Base-by-base conservation (phyloP, 1,284 basidiomycete species). In the Moesziomyces antarcticus region DNA sequence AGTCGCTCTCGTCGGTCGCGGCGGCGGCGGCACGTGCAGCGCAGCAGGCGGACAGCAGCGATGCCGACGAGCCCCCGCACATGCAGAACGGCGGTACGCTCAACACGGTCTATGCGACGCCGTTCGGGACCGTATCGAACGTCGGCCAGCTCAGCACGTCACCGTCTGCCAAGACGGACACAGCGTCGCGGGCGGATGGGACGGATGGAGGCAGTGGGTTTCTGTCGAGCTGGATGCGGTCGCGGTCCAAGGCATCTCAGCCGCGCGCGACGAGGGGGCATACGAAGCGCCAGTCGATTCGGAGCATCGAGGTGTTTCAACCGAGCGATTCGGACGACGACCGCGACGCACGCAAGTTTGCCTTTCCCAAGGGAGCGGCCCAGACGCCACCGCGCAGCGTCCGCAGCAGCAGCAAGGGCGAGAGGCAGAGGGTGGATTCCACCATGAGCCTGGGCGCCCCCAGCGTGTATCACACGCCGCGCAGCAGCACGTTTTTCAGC, bases 381-480 rank as follows among this genome's bases (percentile, higher is more conserved):
- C 44, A 52, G 27, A 58, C 56, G 30, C 52, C 51, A 11, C 51
- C 52, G 10, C 24, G 50, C 6, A 42, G 41, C 40, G 42, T 33
- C 3, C 24, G 27, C 9, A 48, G 30, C n/a, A 27, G 25, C 22
- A 22, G 56, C 35, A 37, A 33, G 47, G n/a, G n/a, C 25, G 59
- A 56, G 3, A 24, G 69, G 8, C 69, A 59, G 50, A 7, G 69
- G 0, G 66, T 67, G 7, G 72, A 74, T 41, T 74, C 72, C 22
- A 74, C 62, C 3, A 27, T 70, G 46, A 66, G 62, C 40, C 20
- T 69, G 11, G 58, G 51, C 27, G 72, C 77, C 5, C 63, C 73
- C 3, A 61, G 50, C 20, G 59, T 80, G 5, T 80, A 80, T 44
- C 75, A 80, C 37, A 79, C 78, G 25, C 75, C 77, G 16, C 33